A percentile compares a stretch with the other conserved stretches of the same genome.
Conservation (phyloP, 2,329 filamentous ascomycete genomes). For the Botrytis galanthina region DNA sequence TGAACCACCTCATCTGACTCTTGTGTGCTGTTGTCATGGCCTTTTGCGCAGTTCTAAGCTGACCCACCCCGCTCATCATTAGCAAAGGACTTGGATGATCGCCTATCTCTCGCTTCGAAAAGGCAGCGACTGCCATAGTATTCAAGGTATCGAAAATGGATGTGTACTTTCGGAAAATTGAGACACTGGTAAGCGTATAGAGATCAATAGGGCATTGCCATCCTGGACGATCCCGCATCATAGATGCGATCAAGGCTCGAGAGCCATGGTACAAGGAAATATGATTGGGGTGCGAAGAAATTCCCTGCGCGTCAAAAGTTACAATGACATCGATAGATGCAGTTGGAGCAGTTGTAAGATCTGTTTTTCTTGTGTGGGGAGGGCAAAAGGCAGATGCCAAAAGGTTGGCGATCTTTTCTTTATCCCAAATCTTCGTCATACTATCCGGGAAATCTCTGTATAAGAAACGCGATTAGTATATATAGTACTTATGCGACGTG, state of each 20-base stretch:
- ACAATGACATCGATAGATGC: slow-evolving; percentile 60
- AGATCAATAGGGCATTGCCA: slow-evolving; percentile 74
- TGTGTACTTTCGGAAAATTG: slow-evolving; percentile 75
- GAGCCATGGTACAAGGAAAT: slow-evolving; percentile 84
- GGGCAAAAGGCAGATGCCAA: slow-evolving; percentile 74
- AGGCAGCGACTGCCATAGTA: slow-evolving; percentile 60
- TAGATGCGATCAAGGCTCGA: slow-evolving; percentile 63
- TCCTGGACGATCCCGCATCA: slow-evolving; percentile 63
- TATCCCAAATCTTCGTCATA: slow-evolving; percentile 78
- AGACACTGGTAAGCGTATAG: slow-evolving; percentile 77
- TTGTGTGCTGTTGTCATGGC: slow-evolving; percentile 89
- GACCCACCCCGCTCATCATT: slow-evolving; percentile 65
- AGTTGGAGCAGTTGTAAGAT: slow-evolving; percentile 41
- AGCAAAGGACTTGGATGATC: slow-evolving; percentile 61
- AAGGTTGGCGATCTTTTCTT: slow-evolving; percentile 65
- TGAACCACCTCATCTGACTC: slow-evolving; percentile 98
- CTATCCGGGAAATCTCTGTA: slow-evolving; percentile 76
- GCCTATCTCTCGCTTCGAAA: slow-evolving; percentile 41
- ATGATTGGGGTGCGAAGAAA: slow-evolving; percentile 92
- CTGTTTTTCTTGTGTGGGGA: slow-evolving; percentile 30
- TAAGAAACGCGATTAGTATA: slow-evolving; percentile 14
- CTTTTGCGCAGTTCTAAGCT: slow-evolving; percentile 66
- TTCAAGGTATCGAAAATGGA: slow-evolving; percentile 72
- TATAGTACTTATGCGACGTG: background rate
- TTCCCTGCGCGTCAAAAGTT: slow-evolving; percentile 81